Evolutionary conservation across 2,329 filamentous ascomycete species (phyloP).

Genomic region (Tetracladium maxilliforme): DNA sequence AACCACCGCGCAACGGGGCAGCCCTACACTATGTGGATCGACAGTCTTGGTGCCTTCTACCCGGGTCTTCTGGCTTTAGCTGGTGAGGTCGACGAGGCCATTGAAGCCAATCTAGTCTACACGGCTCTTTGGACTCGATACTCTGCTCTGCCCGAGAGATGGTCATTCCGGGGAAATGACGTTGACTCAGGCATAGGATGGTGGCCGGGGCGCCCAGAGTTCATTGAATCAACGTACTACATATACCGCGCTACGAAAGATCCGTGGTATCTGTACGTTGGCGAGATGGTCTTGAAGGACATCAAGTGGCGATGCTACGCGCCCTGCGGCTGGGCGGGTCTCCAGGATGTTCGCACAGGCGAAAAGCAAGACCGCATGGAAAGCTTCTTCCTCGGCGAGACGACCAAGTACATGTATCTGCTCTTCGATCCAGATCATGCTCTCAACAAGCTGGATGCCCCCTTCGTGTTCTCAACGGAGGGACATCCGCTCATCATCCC

Average conservation of each 20-base stretch:
- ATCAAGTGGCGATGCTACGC: slow-evolving; percentile 83
- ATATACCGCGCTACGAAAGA: slow-evolving; percentile 88
- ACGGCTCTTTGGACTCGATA: slow-evolving; percentile 92
- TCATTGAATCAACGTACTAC: slow-evolving; percentile 93
- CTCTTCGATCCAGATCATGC: slow-evolving; percentile 79
- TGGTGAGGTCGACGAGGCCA: slow-evolving; percentile 81
- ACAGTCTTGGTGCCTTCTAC: slow-evolving; percentile 91
- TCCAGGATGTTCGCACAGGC: slow-evolving; percentile 69
- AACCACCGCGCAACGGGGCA: slow-evolving; percentile 81
- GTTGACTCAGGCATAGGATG: slow-evolving; percentile 80
- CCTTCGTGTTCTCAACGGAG: slow-evolving; percentile 91
- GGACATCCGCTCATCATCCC: slow-evolving; percentile 87
- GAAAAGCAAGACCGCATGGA: slow-evolving; percentile 94
- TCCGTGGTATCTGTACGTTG: slow-evolving; percentile 90
- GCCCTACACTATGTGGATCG: slow-evolving; percentile 83
- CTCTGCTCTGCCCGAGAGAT: slow-evolving; percentile 84
- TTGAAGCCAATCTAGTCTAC: slow-evolving; percentile 78
- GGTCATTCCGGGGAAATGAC: slow-evolving; percentile 72
- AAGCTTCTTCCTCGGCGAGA: slow-evolving; percentile 95
- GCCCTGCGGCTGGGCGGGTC: slow-evolving; percentile 81
- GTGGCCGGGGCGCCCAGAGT: slow-evolving; percentile 93
- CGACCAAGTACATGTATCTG: slow-evolving; percentile 87
- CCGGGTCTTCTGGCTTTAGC: slow-evolving; percentile 76
- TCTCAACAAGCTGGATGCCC: slow-evolving; percentile 71
- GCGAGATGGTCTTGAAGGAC: slow-evolving; percentile 87